phyloP scores from a whole-genome alignment of 2,329 filamentous ascomycete genomes.

The Colletotrichum echinochloae region DNA sequence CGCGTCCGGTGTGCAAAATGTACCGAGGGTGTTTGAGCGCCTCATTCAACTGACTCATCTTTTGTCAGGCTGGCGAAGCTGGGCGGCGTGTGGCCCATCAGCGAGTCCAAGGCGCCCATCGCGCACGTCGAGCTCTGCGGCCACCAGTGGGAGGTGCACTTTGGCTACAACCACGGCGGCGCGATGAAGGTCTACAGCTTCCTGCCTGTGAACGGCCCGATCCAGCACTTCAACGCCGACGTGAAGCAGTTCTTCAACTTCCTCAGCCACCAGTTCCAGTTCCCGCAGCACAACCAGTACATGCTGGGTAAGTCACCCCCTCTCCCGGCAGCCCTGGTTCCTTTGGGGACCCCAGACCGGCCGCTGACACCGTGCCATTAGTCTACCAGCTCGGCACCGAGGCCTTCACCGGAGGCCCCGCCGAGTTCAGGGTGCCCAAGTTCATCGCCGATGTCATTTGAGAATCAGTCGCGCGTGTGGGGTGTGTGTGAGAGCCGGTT shows the following conservation, averaged over 20 bases:
- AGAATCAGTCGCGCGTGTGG: not conserved
- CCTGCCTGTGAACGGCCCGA: conserved; percentile 47
- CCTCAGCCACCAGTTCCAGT: conserved; percentile 56
- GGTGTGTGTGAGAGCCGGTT: not conserved
- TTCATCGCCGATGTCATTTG: conserved; percentile 42
- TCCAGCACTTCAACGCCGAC: conserved; percentile 65
- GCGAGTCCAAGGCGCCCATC: conserved; percentile 40
- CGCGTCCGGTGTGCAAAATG: too few species aligned
- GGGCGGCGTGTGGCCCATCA: conserved; percentile 65
- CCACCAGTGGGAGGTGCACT: conserved; percentile 64
- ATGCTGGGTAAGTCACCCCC: conserved; percentile 43
- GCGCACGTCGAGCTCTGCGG: conserved; percentile 38
- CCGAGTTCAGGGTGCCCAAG: conserved; percentile 41
- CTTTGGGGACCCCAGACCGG: too few species aligned
- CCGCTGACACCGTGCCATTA: conserved; percentile 16
- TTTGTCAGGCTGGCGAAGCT: conserved; percentile 61
- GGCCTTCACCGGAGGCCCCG: conserved; percentile 45
- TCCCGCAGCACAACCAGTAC: conserved; percentile 48
- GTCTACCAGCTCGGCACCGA: conserved; percentile 46
- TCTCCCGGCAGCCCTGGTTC: too few species aligned
- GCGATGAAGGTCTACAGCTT: conserved; percentile 68
- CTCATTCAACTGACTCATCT: not conserved
- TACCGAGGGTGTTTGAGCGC: too few species aligned
- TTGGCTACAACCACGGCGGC: conserved; percentile 62
- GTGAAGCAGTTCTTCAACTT: conserved; percentile 66